phyloP scores from a whole-genome alignment of 2,329 filamentous ascomycete genomes.

The Pezizomycotina sp. region DNA sequence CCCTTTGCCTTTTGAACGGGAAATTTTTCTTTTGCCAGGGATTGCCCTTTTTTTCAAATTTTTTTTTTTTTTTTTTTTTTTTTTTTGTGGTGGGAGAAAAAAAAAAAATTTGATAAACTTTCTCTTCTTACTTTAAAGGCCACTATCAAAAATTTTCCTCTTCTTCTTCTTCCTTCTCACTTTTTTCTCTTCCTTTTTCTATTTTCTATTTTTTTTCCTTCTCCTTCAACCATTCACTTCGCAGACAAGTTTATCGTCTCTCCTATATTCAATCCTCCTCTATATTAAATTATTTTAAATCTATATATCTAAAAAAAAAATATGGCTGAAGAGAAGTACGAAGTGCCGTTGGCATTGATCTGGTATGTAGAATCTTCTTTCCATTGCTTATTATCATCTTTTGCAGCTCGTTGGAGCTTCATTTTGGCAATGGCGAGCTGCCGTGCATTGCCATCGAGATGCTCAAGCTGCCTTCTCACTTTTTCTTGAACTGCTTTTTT shows the following conservation, averaged over 20 bases:
- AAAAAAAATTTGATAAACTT: too few species aligned
- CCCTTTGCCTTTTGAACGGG: neutral
- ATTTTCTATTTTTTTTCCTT: slow-evolving; percentile 13
- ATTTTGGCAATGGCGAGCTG: slow-evolving; percentile 10
- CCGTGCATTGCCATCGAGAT: slow-evolving; percentile 20
- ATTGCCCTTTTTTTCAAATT: too few species aligned
- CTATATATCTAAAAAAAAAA: slow-evolving; percentile 30
- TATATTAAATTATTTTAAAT: slow-evolving; percentile 7
- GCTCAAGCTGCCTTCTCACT: slow-evolving; percentile 22
- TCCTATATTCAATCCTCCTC: slow-evolving; percentile 24
- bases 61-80: too few species aligned
- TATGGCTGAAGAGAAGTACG: slow-evolving; percentile 97
- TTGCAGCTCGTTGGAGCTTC: slow-evolving; percentile 9
- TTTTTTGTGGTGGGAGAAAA: too few species aligned
- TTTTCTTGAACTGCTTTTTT: slow-evolving; percentile 5
- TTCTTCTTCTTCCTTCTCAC: slow-evolving; percentile 18
- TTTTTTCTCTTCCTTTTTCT: slow-evolving; percentile 14
- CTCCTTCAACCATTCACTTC: slow-evolving; percentile 8
- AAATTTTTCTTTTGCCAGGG: neutral
- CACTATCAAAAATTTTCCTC: slow-evolving; percentile 18
- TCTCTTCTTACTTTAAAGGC: too few species aligned
- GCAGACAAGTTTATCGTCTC: slow-evolving; percentile 12
- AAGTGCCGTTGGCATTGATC: slow-evolving; percentile 99
- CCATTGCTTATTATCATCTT: slow-evolving; percentile 7
- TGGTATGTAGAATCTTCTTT: slow-evolving; percentile 39